phyloP scores from a whole-genome alignment of 306 rosid genomes.

The Vigna radiata region DNA sequence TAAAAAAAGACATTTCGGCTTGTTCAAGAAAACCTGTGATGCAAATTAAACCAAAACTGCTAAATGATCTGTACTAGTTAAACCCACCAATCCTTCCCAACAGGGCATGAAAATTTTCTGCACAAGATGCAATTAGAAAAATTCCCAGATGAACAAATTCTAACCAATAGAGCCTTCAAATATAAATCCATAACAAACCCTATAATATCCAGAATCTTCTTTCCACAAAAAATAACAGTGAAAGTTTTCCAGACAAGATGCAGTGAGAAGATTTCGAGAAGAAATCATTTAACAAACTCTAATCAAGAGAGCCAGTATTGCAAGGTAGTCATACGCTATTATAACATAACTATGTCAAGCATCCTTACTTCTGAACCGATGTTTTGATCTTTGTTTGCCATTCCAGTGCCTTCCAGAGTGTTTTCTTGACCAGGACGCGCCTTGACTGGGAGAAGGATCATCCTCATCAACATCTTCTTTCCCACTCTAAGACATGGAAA shows the following conservation, averaged over 20 bases:
- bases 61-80: constrained; percentile 17
- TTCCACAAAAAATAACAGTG: constrained; percentile 6
- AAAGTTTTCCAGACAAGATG: constrained; percentile 9
- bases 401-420: constrained; percentile 30
- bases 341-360: constrained; percentile 30
- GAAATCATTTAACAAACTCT: constrained; percentile 12
- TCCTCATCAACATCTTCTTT: constrained; percentile 38
- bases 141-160: constrained; percentile 12
- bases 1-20: background rate
- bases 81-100: constrained; percentile 3
- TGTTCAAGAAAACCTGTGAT: constrained; percentile 33
- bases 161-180: constrained; percentile 11
- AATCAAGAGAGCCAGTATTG: background rate
- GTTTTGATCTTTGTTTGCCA: constrained; percentile 38
- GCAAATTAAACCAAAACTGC: constrained; percentile 31
- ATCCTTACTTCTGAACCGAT: constrained; percentile 24
- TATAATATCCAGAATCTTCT: constrained; percentile 24
- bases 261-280: constrained; percentile 16
- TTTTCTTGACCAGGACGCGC: constrained; percentile 37
- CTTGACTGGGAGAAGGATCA: constrained; percentile 45
- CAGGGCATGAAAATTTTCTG: background rate
- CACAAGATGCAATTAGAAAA: constrained; percentile 16
- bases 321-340: background rate
- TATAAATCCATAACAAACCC: constrained; percentile 23
- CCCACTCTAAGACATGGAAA: constrained; percentile 42